phyloP scores from a whole-genome alignment of 2,329 filamentous ascomycete species.

The Colletotrichum somersetense region DNA sequence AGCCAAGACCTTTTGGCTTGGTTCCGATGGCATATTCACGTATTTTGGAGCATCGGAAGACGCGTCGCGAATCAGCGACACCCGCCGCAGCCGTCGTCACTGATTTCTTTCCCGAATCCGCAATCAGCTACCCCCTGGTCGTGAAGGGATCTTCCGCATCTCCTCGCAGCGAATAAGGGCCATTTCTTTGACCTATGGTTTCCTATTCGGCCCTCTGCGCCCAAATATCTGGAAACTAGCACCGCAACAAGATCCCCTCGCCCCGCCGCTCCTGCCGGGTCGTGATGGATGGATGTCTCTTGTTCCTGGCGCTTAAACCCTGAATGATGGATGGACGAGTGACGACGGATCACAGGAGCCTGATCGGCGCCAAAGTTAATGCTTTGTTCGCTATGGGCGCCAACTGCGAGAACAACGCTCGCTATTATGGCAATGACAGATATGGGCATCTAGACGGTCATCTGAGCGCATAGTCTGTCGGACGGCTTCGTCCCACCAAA shows the following conservation, averaged over 20 bases:
- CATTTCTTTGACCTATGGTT: conserved; percentile 33
- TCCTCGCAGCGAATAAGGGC: conserved; percentile 44
- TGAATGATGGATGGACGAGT: background rate
- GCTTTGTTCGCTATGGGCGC: background rate
- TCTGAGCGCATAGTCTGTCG: background rate
- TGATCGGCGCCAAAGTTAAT: background rate
- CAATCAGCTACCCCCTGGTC: conserved; percentile 44
- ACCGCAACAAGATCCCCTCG: conserved; percentile 9
- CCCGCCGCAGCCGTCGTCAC: background rate
- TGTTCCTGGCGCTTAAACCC: conserved; percentile 37
- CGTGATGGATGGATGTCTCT: conserved; percentile 30
- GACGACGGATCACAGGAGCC: background rate
- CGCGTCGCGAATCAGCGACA: background rate
- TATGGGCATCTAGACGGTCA: background rate
- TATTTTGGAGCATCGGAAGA: background rate
- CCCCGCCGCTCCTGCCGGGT: background rate
- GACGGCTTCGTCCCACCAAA: background rate
- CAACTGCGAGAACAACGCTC: background rate
- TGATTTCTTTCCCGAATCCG: conserved; percentile 16
- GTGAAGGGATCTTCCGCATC: conserved; percentile 27
- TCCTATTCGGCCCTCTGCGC: conserved; percentile 43
- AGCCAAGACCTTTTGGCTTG: background rate
- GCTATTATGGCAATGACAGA: background rate
- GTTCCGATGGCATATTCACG: background rate
- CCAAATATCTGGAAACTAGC: conserved; percentile 5